phyloP scores from a whole-genome alignment of 164 flowering plant species.

The Stephania cephalantha region DNA sequence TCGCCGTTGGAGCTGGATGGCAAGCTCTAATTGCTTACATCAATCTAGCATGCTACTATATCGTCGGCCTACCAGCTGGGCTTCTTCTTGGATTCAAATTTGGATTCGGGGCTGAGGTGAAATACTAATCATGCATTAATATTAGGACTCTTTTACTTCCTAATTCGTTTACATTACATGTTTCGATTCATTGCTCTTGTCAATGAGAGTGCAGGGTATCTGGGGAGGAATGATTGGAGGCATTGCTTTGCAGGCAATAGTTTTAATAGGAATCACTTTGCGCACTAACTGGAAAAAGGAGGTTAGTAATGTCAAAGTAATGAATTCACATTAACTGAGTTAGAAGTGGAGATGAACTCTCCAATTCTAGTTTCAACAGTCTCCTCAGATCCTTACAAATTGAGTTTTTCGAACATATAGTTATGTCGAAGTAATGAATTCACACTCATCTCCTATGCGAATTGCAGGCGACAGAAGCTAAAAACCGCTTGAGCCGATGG shows the following conservation, averaged over 20 bases:
- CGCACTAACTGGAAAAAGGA: not conserved
- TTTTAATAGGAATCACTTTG: conserved; percentile 35
- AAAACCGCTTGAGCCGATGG: conserved; percentile 41
- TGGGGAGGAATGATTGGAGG: conserved; percentile 71
- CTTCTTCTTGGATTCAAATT: conserved; percentile 4
- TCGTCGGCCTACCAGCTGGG: conserved; percentile 6
- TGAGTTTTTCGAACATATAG: too few relatives aligned
- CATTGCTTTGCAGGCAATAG: conserved; percentile 44
- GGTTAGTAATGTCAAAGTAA: not conserved
- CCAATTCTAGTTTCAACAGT: too few relatives aligned
- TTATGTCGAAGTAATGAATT: too few relatives aligned
- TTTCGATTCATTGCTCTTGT: not conserved
- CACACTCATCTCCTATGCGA: not conserved
- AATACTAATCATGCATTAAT: not conserved
- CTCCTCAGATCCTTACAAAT: too few relatives aligned
- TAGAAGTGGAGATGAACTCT: too few relatives aligned
- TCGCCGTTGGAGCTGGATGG: conserved; percentile 66
- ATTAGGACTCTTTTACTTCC: not conserved
- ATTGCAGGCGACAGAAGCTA: conserved; percentile 46
- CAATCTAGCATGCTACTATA: conserved; percentile 18
- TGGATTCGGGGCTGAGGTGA: not conserved
- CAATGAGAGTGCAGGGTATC: conserved; percentile 42
- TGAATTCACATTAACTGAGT: too few relatives aligned
- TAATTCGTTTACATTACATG: not conserved
- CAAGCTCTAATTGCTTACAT: conserved; percentile 49